Evolutionary conservation across 2,329 filamentous ascomycete genomes (phyloP).

Genomic region (Monosporascus ibericus): DNA sequence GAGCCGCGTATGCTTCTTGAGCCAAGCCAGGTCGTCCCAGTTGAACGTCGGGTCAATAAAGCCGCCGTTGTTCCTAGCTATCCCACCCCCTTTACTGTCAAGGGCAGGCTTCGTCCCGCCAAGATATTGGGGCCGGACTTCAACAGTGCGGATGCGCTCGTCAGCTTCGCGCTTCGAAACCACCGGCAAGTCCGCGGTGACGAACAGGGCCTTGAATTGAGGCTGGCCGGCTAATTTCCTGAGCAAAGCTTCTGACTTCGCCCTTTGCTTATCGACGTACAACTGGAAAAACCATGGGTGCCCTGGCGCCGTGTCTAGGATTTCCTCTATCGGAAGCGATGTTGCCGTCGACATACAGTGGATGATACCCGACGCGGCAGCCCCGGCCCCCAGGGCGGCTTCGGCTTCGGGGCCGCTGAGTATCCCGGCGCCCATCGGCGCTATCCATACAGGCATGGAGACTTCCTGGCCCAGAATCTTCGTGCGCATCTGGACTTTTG

Average conservation of each 20-base stretch:
- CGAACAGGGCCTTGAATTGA: constrained; percentile 38
- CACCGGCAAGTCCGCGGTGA: constrained; percentile 54
- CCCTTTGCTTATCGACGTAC: constrained; percentile 6
- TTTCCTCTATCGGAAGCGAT: constrained; percentile 1
- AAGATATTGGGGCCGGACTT: constrained; percentile 41
- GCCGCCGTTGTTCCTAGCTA: constrained; percentile 48
- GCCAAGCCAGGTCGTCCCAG: constrained; percentile 62
- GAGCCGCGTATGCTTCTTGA: constrained; percentile 50
- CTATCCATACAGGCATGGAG: constrained; percentile 4
- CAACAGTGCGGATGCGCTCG: constrained; percentile 41
- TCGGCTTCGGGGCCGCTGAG: constrained; percentile 8
- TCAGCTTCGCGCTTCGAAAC: constrained; percentile 48
- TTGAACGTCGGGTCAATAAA: constrained; percentile 51
- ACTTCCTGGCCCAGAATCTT: constrained; percentile 6
- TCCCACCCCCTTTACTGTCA: constrained; percentile 47
- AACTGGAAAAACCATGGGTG: constrained; percentile 9
- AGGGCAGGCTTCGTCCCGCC: constrained; percentile 42
- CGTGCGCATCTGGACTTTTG: background rate
- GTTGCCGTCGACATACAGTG: constrained; percentile 8
- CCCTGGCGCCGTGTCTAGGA: background rate
- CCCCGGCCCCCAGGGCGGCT: constrained; percentile 1
- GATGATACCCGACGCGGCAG: constrained; percentile 1
- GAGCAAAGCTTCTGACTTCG: constrained; percentile 4
- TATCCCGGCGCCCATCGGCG: constrained; percentile 6
- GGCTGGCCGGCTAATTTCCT: background rate